A percentile compares a stretch with the other conserved stretches of the same genome.
phyloP scores from a whole-genome alignment of 192 early-diverging fungal genomes.

The Gonapodya prolifera region DNA sequence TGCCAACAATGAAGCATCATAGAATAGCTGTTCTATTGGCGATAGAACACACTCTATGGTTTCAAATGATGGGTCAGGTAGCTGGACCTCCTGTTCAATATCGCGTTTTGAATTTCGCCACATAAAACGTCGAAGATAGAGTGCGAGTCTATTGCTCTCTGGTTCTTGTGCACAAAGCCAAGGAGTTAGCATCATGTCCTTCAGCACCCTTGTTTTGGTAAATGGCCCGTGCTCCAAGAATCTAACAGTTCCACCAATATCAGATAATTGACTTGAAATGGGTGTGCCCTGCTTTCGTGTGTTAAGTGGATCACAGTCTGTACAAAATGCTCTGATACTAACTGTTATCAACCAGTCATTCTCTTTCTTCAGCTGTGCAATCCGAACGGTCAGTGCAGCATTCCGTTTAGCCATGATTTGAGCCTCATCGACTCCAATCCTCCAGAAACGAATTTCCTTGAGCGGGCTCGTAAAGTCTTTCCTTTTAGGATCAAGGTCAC shows the following conservation, averaged over 20 bases:
- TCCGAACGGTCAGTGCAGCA: not conserved
- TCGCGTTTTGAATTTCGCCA: not conserved
- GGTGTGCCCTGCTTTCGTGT: not conserved
- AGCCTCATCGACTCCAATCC: not conserved
- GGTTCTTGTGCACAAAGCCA: too few species aligned
- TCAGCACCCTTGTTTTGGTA: not conserved
- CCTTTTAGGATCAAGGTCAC: not conserved
- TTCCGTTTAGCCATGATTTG: not conserved
- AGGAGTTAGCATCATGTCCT: not conserved
- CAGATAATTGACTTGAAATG: not conserved
- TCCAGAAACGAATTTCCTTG: not conserved
- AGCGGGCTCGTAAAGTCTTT: not conserved
- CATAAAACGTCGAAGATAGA: too few species aligned
- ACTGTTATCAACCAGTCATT: not conserved
- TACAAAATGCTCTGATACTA: not conserved
- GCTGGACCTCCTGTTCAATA: not conserved
- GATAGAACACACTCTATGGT: not conserved
- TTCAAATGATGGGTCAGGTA: not conserved
- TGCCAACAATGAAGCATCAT: too few species aligned
- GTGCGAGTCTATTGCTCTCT: too few species aligned
- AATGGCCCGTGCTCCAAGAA: not conserved
- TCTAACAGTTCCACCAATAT: not conserved
- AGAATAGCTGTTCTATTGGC: not conserved
- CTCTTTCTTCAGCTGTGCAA: not conserved
- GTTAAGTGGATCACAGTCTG: not conserved